Evolutionary conservation across 495 filamentous ascomycete genomes (phyloP), one percentile per base, ranked within the genome.

Genomic region (Thermothielavioides terrestris): DNA sequence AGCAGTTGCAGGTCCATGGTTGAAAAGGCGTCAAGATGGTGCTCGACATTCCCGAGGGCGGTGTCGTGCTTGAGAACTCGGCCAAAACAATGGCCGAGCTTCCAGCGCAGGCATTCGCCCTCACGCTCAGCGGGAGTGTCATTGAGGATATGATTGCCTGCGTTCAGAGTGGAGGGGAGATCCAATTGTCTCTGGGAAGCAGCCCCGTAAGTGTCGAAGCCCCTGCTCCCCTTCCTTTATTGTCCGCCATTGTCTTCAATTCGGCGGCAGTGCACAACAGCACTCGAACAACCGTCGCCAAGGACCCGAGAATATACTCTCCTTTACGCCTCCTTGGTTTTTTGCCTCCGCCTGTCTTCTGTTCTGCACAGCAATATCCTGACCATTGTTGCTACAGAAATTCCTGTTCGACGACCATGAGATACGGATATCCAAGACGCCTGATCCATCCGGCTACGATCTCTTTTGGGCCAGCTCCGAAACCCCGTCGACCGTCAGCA

Each of bases 111-210:
- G 72, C 72, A 6, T 80, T 89, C 69, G 81, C 81, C 52, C 65
- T 89, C 49, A 78, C 77, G 22, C 65, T 89, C 49, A 77, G 72
- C 52, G 77, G 85, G 64, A 76, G 66, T 49, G 74, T 82, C 27
- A 77, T 88, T 51, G 79, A 86, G 58, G 79, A 87, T 26, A 77
- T 89, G 65, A 81, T 88, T 49, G 75, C 78, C 54, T 79, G 74
- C 56, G 75, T 85, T 18, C 76, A 79, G 35, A 71, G 79, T 62
- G 77, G 82, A 26, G 75, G 81, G 50, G 77, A 76, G 39, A 62
- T 81, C 31, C 70, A 78, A 65, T 69, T 83, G 67, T 75, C 71
- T 4, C 63, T 83, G 57, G 79, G 78, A 36, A 70, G 64, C 57
- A 66, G 56, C 57, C 75, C 78, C 3, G 79, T 83, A 76, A 73